Evolutionary conservation across 164 flowering plant species (phyloP), one percentile per base, ranked within the genome.

Genomic region (Stephania yunnanensis): DNA sequence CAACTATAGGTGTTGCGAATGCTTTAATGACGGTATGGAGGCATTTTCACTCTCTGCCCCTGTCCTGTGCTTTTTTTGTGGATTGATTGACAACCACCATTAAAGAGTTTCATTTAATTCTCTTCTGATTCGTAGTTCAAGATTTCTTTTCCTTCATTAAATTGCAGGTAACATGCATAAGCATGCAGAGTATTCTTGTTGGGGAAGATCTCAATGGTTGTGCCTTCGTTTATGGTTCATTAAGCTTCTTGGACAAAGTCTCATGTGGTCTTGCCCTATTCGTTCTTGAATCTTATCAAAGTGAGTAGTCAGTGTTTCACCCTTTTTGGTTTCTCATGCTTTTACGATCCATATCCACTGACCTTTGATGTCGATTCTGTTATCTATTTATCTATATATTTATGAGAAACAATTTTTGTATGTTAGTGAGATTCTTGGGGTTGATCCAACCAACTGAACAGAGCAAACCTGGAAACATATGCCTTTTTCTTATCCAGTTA

Each of bases 211-310:
- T 91, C 52, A 84, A 88, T 85, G 99, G 99, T 19, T 92, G 95
- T 84, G 99, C 97, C 66, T 92, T 93, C 80, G 99, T 93, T 25
- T 92, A 90, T 82, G 98, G 97, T 69, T 92, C 99, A 29, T 79
- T 95, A 82, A 91, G 99, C 85, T 95, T 93, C 83, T 69, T 95
- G 86, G 99, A 95, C 85, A 95, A 93, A 82, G 78, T 92, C 6
- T 86, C 94, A 55, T 95, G 98, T 80, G 99, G 99, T 31, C n/a
- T 93, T 76, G 95, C 89, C 29, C 74, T 93, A 53, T 90, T 71
- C 75, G 61, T 86, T 74, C 90, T 95, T 67, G 96, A 93, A 81
- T 92, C 92, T 66, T 86, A 87, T 82, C 88, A 89, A 81, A 82
- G 99, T 95, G 85, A 87, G 93, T 83, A 30, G 15, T 70, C 46